phyloP scores from a whole-genome alignment of 345 rosid species.

The Gossypium anomalum region DNA sequence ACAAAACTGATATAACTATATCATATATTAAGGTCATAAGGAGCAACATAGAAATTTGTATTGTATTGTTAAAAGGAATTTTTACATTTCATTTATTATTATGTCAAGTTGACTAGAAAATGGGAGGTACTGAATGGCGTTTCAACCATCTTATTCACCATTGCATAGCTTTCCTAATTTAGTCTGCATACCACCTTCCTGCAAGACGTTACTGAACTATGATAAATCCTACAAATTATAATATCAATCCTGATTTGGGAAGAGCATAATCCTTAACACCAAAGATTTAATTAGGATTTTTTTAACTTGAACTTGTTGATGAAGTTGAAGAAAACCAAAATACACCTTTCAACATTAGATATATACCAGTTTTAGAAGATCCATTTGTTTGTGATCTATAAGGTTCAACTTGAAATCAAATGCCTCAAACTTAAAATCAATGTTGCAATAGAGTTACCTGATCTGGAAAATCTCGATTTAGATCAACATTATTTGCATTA shows the following conservation, averaged over 20 bases:
- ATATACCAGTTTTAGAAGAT: background rate
- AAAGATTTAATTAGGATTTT: background rate
- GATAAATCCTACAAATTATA: conserved; percentile 2
- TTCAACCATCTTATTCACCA: background rate
- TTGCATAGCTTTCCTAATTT: conserved; percentile 3
- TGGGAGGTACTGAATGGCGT: background rate
- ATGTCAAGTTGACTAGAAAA: background rate
- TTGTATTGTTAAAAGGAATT: background rate
- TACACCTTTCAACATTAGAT: background rate
- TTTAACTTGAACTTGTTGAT: background rate
- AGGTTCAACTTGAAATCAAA: conserved; percentile 14
- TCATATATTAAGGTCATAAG: background rate
- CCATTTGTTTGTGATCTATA: conserved; percentile 12
- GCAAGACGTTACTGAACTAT: background rate
- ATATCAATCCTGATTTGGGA: background rate
- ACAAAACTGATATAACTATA: background rate
- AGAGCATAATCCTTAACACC: background rate
- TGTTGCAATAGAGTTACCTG: conserved; percentile 52
- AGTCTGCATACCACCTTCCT: background rate
- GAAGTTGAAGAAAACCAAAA: background rate
- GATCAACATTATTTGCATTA: conserved; percentile 81
- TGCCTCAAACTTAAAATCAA: conserved; percentile 15
- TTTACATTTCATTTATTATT: background rate
- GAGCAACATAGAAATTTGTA: background rate
- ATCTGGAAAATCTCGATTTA: conserved; percentile 96